phyloP scores from a whole-genome alignment of 1,139 yeast species.

The Yamadazyma triangularis region DNA sequence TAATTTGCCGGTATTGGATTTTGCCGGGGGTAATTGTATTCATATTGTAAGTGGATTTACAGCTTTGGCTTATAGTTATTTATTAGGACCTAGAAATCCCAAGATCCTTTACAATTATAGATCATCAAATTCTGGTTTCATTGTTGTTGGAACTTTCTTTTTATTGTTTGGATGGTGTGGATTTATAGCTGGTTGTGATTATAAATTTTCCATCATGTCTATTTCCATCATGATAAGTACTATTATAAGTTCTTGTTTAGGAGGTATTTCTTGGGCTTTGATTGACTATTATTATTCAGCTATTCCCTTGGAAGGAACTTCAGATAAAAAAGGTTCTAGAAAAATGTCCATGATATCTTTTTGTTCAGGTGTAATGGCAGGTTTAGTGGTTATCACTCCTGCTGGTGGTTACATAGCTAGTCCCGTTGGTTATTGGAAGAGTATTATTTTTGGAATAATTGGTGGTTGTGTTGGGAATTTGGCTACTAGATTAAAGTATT shows the following conservation, averaged over 20 bases:
- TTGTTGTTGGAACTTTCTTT: conserved; percentile 51
- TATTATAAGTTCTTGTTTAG: conserved; percentile 29
- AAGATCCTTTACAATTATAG: conserved; percentile 34
- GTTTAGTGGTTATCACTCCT: conserved; percentile 43
- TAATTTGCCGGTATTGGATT: conserved; percentile 50
- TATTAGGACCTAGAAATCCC: conserved; percentile 52
- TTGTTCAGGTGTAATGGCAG: conserved; percentile 41
- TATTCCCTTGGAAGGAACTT: conserved; percentile 29
- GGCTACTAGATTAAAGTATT: conserved; percentile 39
- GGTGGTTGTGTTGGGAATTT: conserved; percentile 37
- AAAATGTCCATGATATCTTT: conserved; percentile 39
- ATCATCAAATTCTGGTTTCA: conserved; percentile 34
- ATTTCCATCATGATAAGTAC: conserved; percentile 34
- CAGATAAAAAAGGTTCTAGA: conserved; percentile 11
- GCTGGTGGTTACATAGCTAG: conserved; percentile 43
- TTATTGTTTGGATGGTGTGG: conserved; percentile 43
- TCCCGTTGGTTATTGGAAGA: conserved; percentile 38
- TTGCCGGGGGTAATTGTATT: conserved; percentile 65
- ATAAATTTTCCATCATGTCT: conserved; percentile 31
- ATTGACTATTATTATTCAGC: conserved; percentile 40
- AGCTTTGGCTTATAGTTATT: conserved; percentile 54
- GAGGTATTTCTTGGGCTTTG: conserved; percentile 35
- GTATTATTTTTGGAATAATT: conserved; percentile 35
- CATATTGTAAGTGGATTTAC: conserved; percentile 60
- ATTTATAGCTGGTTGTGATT: conserved; percentile 44